Base-by-base conservation (phyloP, 2,329 filamentous ascomycete species). In the Fusarium incarnatum region DNA sequence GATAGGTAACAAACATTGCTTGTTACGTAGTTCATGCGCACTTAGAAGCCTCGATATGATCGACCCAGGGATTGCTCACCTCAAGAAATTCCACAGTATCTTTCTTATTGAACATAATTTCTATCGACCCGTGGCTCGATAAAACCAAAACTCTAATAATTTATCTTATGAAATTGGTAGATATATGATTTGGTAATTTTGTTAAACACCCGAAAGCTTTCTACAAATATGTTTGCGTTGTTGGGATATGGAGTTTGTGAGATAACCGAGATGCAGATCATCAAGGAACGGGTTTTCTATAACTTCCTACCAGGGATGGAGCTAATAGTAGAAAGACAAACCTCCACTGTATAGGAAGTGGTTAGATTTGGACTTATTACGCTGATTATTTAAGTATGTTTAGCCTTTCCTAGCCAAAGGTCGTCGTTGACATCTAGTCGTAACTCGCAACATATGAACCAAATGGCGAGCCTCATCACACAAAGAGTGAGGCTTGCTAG, bases 241-340 rank as follows among this genome's bases (percentile, higher is more conserved):
- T 16, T 25, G 2, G 9, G 18, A 20, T 25, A 13, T 25, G 20
- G 22, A 23, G 23, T 41, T n/a, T 52, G 16, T 37, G 18, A 52
- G 32, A 28, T 41, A 52, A 28, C 49, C 32, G 49, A 52, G 49
- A 41, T n/a, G 32, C 27, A 52, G 49, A 52, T 52, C 49, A 41
- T 22, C 13, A 20, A 16, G 18, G 48, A 28, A 40, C 9, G 40
- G 16, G 13, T 6, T 34, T 37, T 37, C 34, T 37, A 18, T n/a
- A 10, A 37, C 18, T 37, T 37, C 34, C 34, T 37, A 18, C 34
- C 34, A 37, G 9, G 34, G 34, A 37, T 37, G 32, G 32, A 37
- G 18, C 34, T n/a, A 28, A 28, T 28, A 28, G 28, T 28, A 37
- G 34, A 37, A n/a, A 37, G 34, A 37, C 34, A 18, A n/a, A 37